phyloP scores from a whole-genome alignment of 768 basidiomycete genomes.

The Daedaleopsis nitida region DNA sequence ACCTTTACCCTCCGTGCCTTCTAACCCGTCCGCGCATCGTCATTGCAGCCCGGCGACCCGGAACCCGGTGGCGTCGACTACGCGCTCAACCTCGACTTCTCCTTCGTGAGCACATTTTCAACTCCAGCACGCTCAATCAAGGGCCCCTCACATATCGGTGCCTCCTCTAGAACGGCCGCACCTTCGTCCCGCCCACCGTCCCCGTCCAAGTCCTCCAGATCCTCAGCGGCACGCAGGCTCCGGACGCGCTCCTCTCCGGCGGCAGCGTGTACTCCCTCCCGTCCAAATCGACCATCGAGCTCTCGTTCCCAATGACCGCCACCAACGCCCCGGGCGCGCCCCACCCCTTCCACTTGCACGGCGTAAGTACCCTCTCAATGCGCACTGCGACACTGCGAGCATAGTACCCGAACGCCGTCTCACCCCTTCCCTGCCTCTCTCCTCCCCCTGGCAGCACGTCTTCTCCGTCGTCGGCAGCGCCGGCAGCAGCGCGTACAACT shows the following conservation, averaged over 20 bases:
- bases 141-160: background rate
- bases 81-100: conserved; percentile 18
- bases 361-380: conserved; percentile 46
- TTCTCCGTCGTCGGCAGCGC: conserved; percentile 42
- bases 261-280: conserved; percentile 52
- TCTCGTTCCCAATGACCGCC: conserved; percentile 37
- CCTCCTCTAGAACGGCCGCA: conserved; percentile 31
- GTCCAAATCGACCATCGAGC: conserved; percentile 46
- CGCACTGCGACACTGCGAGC: conserved; percentile 44
- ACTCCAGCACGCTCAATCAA: no score
- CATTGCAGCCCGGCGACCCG: conserved; percentile 24
- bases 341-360: no score
- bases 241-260: conserved; percentile 41
- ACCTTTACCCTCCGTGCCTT: no score
- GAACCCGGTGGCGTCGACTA: conserved; percentile 22
- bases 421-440: background rate
- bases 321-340: conserved; percentile 41
- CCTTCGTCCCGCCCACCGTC: conserved; percentile 37
- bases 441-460: conserved; percentile 32
- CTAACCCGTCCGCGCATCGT: no score
- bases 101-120: conserved; percentile 23
- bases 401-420: no score
- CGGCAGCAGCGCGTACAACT: conserved; percentile 36
- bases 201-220: conserved; percentile 56
- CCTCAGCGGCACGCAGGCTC: conserved; percentile 44